Evolutionary conservation across 2,329 filamentous ascomycete genomes (phyloP), one percentile per base, ranked within the genome.

Genomic region (Alternaria arbusti): DNA sequence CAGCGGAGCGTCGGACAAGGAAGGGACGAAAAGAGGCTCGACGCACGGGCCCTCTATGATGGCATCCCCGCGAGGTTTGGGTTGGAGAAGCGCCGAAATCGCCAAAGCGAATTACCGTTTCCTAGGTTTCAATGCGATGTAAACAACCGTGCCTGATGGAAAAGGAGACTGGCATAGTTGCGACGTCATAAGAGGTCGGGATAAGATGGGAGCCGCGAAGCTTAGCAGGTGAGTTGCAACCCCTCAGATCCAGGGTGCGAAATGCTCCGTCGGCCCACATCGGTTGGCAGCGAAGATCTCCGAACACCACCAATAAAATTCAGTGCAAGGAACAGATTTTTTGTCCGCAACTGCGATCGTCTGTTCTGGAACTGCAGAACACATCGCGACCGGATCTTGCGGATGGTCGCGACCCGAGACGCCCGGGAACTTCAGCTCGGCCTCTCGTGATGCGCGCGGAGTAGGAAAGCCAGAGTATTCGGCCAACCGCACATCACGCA

Each of bases 351-450:
- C 9, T 11, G 32, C 20, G 32, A 23, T 20, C 49, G 49, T 28
- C 3, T 52, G 28, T 52, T 52, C 30, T 52, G 2, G 49, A 25
- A 52, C 3, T 25, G 32, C 23, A 25, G 20, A 23, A 17, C 44
- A 22, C 22, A 45, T 45, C 25, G 50, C 49, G 54, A 15, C 23
- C 67, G 61, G 62, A 25, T 43, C 56, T 56, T 44, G 60, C 61
- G 64, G 46, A 59, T 45, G 26, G 25, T 63, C 62, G 51, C 54
- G 28, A 59, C 13, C 61, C 69, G 66, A 65, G 47, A 43, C 40
- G 59, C 52, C 57, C 45, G 52, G 44, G 13, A 20, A 32, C 55
- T 45, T 45, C 46, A 26, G 36, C 7, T 57, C 32, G 49, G 52
- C 20, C 17, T 43, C 15, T 26, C 25, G 26, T 6, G 13, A 44